These are phyloP conservation scores for Exophiala lecanii-corni DNA, from an alignment of 2,329 filamentous ascomycete genomes.

Conservation along the genomic window DNA sequence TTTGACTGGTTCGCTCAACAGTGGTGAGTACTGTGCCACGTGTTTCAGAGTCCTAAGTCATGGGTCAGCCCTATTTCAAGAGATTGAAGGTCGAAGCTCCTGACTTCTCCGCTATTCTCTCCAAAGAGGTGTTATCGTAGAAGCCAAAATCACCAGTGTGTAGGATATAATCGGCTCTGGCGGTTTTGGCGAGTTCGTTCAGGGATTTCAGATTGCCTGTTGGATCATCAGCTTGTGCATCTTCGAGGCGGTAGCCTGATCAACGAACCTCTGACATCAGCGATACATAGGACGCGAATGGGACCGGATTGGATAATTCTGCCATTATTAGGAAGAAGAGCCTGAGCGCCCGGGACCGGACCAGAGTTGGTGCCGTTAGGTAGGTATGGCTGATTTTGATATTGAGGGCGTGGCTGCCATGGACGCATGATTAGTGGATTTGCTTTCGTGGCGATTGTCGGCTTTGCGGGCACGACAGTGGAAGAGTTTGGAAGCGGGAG, in stretches of 20 bases:
- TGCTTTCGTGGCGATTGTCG: conserved; percentile 10
- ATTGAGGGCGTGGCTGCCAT: conserved; percentile 27
- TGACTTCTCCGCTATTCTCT: conserved; percentile 97
- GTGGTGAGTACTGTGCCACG: conserved; percentile 94
- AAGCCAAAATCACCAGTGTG: conserved; percentile 99
- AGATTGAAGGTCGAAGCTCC: conserved; percentile 31
- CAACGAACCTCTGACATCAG: conserved; percentile 46
- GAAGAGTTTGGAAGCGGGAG: conserved; percentile 33
- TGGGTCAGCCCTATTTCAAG: conserved; percentile 14
- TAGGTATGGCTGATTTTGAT: conserved; percentile 33
- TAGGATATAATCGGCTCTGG: conserved; percentile 93
- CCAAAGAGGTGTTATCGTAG: conserved; percentile 92
- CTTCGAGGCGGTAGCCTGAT: neutral
- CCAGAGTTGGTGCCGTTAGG: conserved; percentile 42
- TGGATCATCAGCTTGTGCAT: neutral
- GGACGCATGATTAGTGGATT: conserved; percentile 19
- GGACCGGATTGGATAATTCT: conserved; percentile 46
- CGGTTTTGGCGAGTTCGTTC: conserved; percentile 92
- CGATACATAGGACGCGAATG: conserved; percentile 46
- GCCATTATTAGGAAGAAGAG: conserved; percentile 48
- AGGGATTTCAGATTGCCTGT: conserved; percentile 89
- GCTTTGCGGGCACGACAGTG: conserved; percentile 36
- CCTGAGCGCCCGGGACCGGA: conserved; percentile 43
- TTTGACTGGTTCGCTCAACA: conserved; percentile 74
- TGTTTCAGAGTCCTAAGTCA: conserved; percentile 81